A percentile compares a stretch with the other conserved stretches of the same genome.
Conservation (phyloP, 1,284 basidiomycete genomes). For the Xerocomus alliaceus region DNA sequence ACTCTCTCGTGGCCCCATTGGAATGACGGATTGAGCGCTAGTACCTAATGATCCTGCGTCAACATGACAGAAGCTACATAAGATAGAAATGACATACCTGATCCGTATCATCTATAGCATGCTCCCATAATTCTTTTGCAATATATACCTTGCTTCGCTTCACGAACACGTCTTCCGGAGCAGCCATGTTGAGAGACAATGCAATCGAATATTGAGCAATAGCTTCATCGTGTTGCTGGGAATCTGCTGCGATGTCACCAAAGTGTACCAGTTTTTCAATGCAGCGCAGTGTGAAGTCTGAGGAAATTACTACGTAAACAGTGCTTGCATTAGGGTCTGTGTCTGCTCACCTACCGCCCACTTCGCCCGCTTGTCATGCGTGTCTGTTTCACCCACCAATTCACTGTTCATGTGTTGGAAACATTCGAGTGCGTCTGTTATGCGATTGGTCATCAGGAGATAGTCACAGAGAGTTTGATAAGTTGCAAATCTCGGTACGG, state of each 20-base stretch:
- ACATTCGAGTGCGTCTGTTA: not conserved
- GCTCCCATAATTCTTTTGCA: not conserved
- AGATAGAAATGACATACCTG: not conserved
- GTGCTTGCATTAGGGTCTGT: no score
- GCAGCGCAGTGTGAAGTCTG: not conserved
- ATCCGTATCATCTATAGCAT: not conserved
- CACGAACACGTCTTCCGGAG: not conserved
- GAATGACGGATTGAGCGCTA: not conserved
- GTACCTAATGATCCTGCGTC: not conserved
- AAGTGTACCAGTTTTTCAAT: not conserved
- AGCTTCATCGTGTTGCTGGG: not conserved
- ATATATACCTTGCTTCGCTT: not conserved
- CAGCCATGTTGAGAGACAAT: not conserved
- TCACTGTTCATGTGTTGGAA: not conserved
- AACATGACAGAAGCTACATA: not conserved
- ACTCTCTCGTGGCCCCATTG: not conserved
- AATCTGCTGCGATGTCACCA: not conserved
- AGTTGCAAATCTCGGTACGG: not conserved
- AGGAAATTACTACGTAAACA: no score
- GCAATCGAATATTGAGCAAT: not conserved
- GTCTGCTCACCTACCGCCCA: not conserved
- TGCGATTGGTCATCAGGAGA: not conserved
- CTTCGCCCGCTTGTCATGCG: not conserved
- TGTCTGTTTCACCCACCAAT: not conserved
- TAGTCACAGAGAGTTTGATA: not conserved